A percentile compares a stretch with the other conserved stretches of the same genome.
phyloP scores from a whole-genome alignment of 306 rosid species.

The Prunus mume region DNA sequence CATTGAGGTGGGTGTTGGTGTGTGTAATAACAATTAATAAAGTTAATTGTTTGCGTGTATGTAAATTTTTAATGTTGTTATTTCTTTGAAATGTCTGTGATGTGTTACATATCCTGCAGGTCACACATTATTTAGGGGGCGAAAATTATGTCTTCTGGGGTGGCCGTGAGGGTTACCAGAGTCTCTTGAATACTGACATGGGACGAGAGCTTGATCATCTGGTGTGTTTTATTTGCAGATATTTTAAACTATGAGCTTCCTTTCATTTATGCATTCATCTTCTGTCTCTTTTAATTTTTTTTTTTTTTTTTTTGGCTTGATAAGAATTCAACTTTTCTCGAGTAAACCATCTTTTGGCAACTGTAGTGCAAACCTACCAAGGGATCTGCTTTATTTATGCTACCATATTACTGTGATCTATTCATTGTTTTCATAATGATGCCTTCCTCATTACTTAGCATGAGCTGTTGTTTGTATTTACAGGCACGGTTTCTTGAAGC shows the following conservation, averaged over 20 bases:
- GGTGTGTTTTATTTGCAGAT: slow-evolving; percentile 38
- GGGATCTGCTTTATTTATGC: neutral
- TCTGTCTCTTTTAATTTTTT: neutral
- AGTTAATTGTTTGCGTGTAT: neutral
- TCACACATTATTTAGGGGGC: slow-evolving; percentile 87
- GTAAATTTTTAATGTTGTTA: neutral
- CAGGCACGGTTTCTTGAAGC: slow-evolving; percentile 91
- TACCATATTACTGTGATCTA: neutral
- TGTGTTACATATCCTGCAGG: slow-evolving; percentile 49
- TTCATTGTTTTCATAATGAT: slow-evolving; percentile 1
- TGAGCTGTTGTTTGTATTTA: slow-evolving; percentile 20
- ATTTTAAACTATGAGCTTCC: neutral
- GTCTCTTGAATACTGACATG: slow-evolving; percentile 95
- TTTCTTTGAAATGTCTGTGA: slow-evolving; percentile 4
- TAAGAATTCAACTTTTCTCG: neutral
- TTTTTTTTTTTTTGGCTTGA: neutral
- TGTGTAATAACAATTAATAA: neutral
- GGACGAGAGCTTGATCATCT: slow-evolving; percentile 89
- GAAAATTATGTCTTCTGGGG: slow-evolving; percentile 99
- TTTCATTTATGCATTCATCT: neutral
- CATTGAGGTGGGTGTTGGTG: slow-evolving; percentile 61
- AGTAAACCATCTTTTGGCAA: neutral
- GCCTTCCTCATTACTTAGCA: neutral
- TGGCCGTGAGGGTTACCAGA: slow-evolving; percentile 95
- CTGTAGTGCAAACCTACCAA: neutral